Conservation (phyloP, 2,329 filamentous ascomycete species). For the Hypocreales sp. region DNA sequence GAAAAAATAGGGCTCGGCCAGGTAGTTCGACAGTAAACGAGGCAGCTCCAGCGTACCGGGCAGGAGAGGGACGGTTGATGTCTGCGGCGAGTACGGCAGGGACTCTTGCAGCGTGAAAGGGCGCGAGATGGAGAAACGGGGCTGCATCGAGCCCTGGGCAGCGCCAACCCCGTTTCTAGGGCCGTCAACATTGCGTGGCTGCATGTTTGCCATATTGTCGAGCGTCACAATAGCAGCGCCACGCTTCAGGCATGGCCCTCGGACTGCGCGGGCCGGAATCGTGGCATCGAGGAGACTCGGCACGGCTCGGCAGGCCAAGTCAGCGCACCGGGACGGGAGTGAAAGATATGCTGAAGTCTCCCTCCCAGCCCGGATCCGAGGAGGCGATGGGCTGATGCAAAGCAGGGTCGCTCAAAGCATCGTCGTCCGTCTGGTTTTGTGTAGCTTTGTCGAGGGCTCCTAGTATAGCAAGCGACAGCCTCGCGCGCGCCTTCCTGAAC, state of each 20-base stretch:
- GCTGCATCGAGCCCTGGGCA: conserved; percentile 8
- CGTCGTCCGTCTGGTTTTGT: no score
- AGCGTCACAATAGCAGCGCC: conserved; percentile 9
- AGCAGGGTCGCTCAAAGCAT: no score
- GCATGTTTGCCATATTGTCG: conserved; percentile 15
- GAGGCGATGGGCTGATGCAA: no score
- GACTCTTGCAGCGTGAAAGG: conserved; percentile 58
- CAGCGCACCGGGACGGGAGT: no score
- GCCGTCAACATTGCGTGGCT: conserved; percentile 13
- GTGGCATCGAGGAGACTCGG: conserved; percentile 11
- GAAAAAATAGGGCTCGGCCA: conserved; percentile 2
- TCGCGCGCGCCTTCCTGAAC: no score
- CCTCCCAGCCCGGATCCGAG: no score
- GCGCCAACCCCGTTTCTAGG: conserved; percentile 17
- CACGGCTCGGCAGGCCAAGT: conserved; percentile 1
- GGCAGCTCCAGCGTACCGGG: conserved; percentile 41
- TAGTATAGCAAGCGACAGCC: no score
- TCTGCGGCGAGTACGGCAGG: conserved; percentile 69
- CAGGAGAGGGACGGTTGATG: conserved; percentile 64
- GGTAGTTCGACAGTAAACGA: background rate
- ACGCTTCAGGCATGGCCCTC: conserved; percentile 15
- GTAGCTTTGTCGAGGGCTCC: no score
- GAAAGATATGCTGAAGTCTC: no score
- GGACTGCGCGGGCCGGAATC: conserved; percentile 11
- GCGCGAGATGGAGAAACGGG: conserved; percentile 15